Conservation (phyloP, 345 rosid genomes). For the Fremontodendron californicum region DNA sequence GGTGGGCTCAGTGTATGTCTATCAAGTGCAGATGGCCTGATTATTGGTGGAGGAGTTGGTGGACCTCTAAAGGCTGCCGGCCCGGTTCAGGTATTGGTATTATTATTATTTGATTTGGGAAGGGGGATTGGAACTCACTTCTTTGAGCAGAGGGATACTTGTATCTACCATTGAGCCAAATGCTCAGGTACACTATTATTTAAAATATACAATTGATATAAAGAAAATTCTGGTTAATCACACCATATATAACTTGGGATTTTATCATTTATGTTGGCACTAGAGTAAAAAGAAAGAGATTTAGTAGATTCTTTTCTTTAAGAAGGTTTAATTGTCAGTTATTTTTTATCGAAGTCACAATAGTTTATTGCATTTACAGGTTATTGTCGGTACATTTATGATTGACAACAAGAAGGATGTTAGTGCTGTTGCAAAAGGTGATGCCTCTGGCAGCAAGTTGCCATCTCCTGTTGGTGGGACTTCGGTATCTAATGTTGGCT, state of each 20-base stretch:
- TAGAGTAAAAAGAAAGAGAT: not conserved
- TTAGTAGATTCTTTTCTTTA: not conserved
- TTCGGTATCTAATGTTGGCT: slow-evolving; percentile 36
- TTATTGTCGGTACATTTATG: slow-evolving; percentile 62
- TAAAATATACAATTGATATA: not conserved
- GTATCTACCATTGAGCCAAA: not conserved
- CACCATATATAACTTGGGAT: not conserved
- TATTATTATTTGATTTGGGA: not conserved
- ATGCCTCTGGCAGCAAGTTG: slow-evolving; percentile 45
- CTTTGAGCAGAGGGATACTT: not conserved
- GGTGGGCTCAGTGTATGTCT: slow-evolving; percentile 88
- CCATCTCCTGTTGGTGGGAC: slow-evolving; percentile 50
- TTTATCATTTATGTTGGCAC: not conserved
- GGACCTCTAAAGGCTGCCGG: slow-evolving; percentile 83
- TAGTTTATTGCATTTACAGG: slow-evolving; percentile 33
- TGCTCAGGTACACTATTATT: not conserved
- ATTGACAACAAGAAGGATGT: slow-evolving; percentile 49
- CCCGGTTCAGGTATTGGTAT: slow-evolving; percentile 69
- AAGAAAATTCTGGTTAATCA: not conserved
- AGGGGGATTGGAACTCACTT: not conserved
- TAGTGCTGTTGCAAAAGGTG: slow-evolving; percentile 39
- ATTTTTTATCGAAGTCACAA: not conserved
- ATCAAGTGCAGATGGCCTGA: slow-evolving; percentile 63
- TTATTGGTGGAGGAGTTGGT: slow-evolving; percentile 87
- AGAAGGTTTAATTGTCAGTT: not conserved